A percentile compares a stretch with the other conserved stretches of the same genome.
Evolutionary conservation across 495 filamentous ascomycete genomes (phyloP).

Genomic region (Chaetomidium leptoderma): DNA sequence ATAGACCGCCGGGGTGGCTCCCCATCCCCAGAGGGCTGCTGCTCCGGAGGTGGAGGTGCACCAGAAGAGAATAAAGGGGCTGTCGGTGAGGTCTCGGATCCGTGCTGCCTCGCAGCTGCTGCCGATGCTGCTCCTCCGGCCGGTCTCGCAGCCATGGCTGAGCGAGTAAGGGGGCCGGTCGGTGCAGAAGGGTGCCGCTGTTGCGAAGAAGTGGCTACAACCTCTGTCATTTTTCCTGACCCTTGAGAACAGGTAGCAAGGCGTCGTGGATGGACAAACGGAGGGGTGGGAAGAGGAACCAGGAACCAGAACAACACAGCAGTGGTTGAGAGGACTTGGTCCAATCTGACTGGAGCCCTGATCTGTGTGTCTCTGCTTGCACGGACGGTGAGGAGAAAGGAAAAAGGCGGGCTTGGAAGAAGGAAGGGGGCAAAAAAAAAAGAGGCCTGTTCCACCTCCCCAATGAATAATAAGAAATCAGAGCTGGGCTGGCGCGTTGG

Average conservation of each 20-base stretch:
- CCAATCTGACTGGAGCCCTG: constrained; percentile 1
- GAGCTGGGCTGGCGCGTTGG: constrained; percentile 26
- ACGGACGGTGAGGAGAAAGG: constrained; percentile 5
- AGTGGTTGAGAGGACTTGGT: neutral
- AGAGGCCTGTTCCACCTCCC: constrained; percentile 1
- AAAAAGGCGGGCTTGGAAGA: neutral
- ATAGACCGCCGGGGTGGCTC: constrained; percentile 19
- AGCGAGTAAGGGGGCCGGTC: constrained; percentile 23
- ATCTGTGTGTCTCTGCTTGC: constrained; percentile 16
- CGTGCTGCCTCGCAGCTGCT: constrained; percentile 8
- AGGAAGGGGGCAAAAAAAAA: constrained; percentile 1
- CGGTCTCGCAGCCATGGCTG: constrained; percentile 28
- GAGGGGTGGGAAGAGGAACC: neutral
- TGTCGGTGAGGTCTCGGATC: constrained; percentile 4
- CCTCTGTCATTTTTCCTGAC: constrained; percentile 31
- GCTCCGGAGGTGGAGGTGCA: neutral
- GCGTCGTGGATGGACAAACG: constrained; percentile 2
- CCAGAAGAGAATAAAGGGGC: constrained; percentile 4
- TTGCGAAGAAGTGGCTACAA: constrained; percentile 17
- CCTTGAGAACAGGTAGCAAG: neutral
- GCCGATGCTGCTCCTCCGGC: constrained; percentile 5
- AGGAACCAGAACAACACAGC: constrained; percentile 1
- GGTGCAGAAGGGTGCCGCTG: constrained; percentile 12
- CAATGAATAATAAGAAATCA: constrained; percentile 11
- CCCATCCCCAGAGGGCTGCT: too few species aligned